phyloP scores from a whole-genome alignment of 1,284 basidiomycete species.

The Ustilago shanxiensis region DNA sequence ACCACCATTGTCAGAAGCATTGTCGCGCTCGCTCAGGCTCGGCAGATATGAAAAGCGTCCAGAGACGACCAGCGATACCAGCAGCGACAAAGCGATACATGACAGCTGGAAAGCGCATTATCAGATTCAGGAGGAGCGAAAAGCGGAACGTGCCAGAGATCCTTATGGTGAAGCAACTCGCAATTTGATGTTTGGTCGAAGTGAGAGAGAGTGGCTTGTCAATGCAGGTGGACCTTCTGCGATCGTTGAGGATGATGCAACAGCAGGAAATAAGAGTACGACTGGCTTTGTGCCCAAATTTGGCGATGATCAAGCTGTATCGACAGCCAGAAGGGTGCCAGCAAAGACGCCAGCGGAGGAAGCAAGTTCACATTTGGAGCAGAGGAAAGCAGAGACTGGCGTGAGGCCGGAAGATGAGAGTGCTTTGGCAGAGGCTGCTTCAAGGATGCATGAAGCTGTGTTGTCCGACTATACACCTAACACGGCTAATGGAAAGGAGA shows the following conservation, averaged over 20 bases:
- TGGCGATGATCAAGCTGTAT: conserved; percentile 12
- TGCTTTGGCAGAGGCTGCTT: conserved; percentile 23
- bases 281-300: conserved; percentile 18
- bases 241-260: background rate
- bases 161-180: conserved; percentile 37
- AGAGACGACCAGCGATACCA: background rate
- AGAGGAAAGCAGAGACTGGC: background rate
- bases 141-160: conserved; percentile 27
- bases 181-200: conserved; percentile 40
- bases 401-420: background rate
- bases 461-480: conserved; percentile 21
- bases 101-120: conserved; percentile 7
- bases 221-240: conserved; percentile 32
- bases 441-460: conserved; percentile 22
- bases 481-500: background rate
- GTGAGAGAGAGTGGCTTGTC: conserved; percentile 48
- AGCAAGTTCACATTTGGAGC: conserved; percentile 10
- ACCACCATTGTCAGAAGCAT: conserved; percentile 1
- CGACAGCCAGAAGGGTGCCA: background rate
- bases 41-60: conserved; percentile 10
- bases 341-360: conserved; percentile 38
- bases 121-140: conserved; percentile 16
- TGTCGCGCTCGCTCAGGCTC: conserved; percentile 10
- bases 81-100: background rate
- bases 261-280: background rate